Evolutionary conservation across 257 asterid genomes (phyloP), one percentile per base, ranked within the genome.

Genomic region (Petunia axillaris): DNA sequence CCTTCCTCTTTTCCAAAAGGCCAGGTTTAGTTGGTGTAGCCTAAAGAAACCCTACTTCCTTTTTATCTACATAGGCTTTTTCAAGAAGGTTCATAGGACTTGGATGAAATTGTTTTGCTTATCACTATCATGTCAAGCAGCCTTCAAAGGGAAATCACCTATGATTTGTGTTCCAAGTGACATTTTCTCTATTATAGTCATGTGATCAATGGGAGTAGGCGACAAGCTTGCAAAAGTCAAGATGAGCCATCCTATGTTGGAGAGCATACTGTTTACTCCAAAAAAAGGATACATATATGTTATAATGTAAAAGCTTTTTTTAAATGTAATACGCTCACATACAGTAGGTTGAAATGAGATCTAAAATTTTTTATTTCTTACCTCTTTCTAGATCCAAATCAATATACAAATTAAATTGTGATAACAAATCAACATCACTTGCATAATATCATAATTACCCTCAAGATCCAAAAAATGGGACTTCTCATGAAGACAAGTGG

Each of bases 11-110:
- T 67, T 16, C 13, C 75, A 67, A 67, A 67, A 15, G 39, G 54
- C n/a, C 75, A 43, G 55, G 75, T 16, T 43, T 43, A 67, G 75
- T 67, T 67, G 55, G 75, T 67, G n/a, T 55, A 67, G 15, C 75
- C 55, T 43, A 43, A 52, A 52, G 11, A 2, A 52, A 10, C 11
- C 3, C 57, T 52, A 52, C 57, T 10, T 10, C 4, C 57, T 52
- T 52, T 52, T 52, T 52, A 10, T 52, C 57, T 52, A 52, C 57
- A 9, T 52, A 52, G 57, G 4, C 57, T 52, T 52, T 52, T 52
- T 10, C 15, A 52, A 52, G 57, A 15, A 52, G 57, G 11, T 73
- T 73, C 78, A 73, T 50, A 36, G 62, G 50, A 73, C 40, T 73
- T 73, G 77, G 59, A 71, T 48, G 78, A 43, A 35, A 36, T 48